These are phyloP conservation scores for Kluyveromyces dobzhanskii DNA, from an alignment of 805 yeast genomes.

Conservation along the genomic window DNA sequence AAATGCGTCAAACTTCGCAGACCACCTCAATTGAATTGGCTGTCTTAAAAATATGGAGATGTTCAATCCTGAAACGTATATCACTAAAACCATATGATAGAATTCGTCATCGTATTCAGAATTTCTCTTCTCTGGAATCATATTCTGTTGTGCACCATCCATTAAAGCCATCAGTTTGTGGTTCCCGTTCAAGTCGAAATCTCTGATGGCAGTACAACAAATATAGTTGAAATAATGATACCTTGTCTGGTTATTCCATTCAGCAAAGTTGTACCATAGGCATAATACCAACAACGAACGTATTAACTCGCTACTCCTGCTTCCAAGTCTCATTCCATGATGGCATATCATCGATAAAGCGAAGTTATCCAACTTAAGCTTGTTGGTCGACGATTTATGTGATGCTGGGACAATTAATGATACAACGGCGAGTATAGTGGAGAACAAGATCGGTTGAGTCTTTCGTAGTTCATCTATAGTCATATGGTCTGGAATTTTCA, in stretches of 20 bases:
- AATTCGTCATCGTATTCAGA: slow-evolving; percentile 17
- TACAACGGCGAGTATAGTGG: slow-evolving; percentile 55
- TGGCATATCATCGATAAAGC: slow-evolving; percentile 42
- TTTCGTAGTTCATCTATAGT: slow-evolving; percentile 41
- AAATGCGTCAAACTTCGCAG: slow-evolving; percentile 23
- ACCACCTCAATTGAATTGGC: slow-evolving; percentile 54
- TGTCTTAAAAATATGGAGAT: slow-evolving; percentile 60
- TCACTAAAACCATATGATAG: slow-evolving; percentile 31
- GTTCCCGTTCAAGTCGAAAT: slow-evolving; percentile 59
- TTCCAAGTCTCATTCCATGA: slow-evolving; percentile 62
- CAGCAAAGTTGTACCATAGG: slow-evolving; percentile 80
- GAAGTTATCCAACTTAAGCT: slow-evolving; percentile 43
- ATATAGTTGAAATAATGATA: slow-evolving; percentile 61
- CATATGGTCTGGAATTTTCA: slow-evolving; percentile 40
- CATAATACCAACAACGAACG: slow-evolving; percentile 53
- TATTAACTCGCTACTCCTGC: slow-evolving; percentile 59
- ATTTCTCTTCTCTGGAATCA: slow-evolving; percentile 16
- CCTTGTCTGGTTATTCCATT: slow-evolving; percentile 69
- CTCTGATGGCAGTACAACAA: slow-evolving; percentile 62
- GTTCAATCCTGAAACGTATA: slow-evolving; percentile 55
- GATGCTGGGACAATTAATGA: slow-evolving; percentile 34
- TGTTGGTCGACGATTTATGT: slow-evolving; percentile 31
- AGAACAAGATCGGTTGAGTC: slow-evolving; percentile 52
- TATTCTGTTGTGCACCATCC: slow-evolving; percentile 15
- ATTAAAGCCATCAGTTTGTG: slow-evolving; percentile 30